Evolutionary conservation across 1,284 basidiomycete genomes (phyloP), one percentile per base, ranked within the genome.

Genomic region (Malassezia equina): DNA sequence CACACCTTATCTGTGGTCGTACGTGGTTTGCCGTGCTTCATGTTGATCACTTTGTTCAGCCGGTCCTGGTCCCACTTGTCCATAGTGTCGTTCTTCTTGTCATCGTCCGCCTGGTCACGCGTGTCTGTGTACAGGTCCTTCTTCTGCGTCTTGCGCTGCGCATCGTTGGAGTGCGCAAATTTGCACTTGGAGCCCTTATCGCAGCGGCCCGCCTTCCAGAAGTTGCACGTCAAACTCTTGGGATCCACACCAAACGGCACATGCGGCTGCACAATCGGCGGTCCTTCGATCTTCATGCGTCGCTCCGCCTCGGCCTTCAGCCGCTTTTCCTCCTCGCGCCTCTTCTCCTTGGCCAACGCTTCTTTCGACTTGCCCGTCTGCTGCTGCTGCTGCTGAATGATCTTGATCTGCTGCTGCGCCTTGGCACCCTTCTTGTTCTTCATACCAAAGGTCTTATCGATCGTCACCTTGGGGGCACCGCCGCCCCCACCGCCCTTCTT

Each of bases 51-150:
- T 24, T 78, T 82, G 46, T 84, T 80, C 47, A 98, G 79, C 77
- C 93, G 96, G 64, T 84, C 90, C 64, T 96, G 87, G 77, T 96
- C 90, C 93, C 93, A 99, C 65, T 80, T 85, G 67, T 95, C 91
- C 93, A 98, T 98, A 8, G 90, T 94, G 76, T 94, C 90, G 58
- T 79, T 77, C 67, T 82, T 75, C 77, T 91, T 78, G 47, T 77
- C 69, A 7, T 66, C 68, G 0, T 47, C 48, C 1, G 23, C 50
- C 47, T 56, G 42, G 71, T 88, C 88, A 62, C 93, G 80, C 60
- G 76, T 80, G 76, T 99, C 93, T 71, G 84, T 86, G 75, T 99
- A 99, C 63, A 98, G 72, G 76, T 95, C 91, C 80, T 86, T 90
- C 83, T 98, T 98, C 75, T 93, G 88, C 44, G 86, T 85, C 77